Conservation (phyloP, 176 grass and related monocot genomes). For the Ampelocalamus luodianensis region DNA sequence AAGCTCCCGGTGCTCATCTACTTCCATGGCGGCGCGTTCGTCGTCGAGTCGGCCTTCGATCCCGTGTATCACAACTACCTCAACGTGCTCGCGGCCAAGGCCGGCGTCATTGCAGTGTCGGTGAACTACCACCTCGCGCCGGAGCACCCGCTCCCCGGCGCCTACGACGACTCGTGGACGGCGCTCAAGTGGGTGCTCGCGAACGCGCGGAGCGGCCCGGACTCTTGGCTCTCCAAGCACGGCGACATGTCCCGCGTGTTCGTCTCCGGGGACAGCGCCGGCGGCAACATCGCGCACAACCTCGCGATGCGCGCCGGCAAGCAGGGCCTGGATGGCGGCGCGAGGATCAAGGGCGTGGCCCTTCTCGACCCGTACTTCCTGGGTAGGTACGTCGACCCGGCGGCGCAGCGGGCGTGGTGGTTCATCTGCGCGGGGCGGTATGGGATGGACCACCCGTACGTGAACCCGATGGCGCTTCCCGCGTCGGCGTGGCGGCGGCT, state of each 20-base stretch:
- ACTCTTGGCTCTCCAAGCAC: constrained; percentile 59
- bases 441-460: constrained; percentile 57
- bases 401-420: constrained; percentile 44
- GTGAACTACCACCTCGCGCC: constrained; percentile 82
- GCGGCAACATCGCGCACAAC: constrained; percentile 93
- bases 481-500: constrained; percentile 46
- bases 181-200: constrained; percentile 61
- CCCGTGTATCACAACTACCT: constrained; percentile 70
- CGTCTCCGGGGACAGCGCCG: constrained; percentile 83
- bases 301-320: constrained; percentile 51
- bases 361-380: constrained; percentile 78
- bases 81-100: constrained; percentile 52
- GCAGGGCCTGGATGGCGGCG: background rate
- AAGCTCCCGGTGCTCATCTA: constrained; percentile 74
- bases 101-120: constrained; percentile 57
- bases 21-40: constrained; percentile 93
- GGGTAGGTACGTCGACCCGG: constrained; percentile 16
- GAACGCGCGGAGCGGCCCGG: constrained; percentile 13
- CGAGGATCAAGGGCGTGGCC: constrained; percentile 51
- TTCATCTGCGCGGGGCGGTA: constrained; percentile 63
- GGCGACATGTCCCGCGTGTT: constrained; percentile 57
- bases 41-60: constrained; percentile 63
- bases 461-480: constrained; percentile 62
- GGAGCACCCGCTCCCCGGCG: constrained; percentile 69
- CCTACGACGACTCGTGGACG: constrained; percentile 82